Evolutionary conservation across 441 rosid species (phyloP).

Genomic region (Gossypium gossypioides): DNA sequence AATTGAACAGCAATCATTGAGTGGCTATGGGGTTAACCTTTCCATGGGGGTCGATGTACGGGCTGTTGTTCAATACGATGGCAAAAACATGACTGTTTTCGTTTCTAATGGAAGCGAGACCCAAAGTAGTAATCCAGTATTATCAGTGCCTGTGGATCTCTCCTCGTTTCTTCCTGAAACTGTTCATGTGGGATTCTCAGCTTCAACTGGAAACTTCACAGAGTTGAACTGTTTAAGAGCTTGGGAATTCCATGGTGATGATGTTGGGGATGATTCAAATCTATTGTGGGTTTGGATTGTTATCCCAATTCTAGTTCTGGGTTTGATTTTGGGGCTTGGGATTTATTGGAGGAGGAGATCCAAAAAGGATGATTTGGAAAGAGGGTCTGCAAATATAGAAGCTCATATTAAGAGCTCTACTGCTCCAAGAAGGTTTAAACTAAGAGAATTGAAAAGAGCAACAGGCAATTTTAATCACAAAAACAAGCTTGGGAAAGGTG

Average conservation of each 20-base stretch:
- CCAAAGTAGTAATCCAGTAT: constrained; percentile 2
- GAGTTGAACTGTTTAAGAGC: constrained; percentile 32
- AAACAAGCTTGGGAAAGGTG: constrained; percentile 6
- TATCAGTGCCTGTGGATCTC: constrained; percentile 28
- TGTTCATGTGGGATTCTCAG: constrained; percentile 41
- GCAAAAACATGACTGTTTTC: constrained; percentile 31
- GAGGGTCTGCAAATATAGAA: neutral
- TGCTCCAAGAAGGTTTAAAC: neutral
- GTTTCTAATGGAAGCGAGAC: constrained; percentile 13
- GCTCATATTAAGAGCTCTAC: constrained; percentile 7
- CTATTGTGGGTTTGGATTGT: constrained; percentile 22
- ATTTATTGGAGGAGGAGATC: neutral
- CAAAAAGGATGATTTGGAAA: neutral
- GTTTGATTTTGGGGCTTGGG: neutral
- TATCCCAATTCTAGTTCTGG: constrained; percentile 5
- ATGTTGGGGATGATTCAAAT: constrained; percentile 9
- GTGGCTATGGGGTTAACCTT: constrained; percentile 22
- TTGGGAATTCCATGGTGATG: constrained; percentile 29
- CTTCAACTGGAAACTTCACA: constrained; percentile 28
- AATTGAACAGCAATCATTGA: constrained; percentile 29
- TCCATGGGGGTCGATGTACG: constrained; percentile 1
- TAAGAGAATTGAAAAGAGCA: neutral
- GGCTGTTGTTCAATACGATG: constrained; percentile 35
- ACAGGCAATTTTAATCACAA: neutral
- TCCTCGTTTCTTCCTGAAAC: constrained; percentile 25